Base-by-base conservation (phyloP, 2,329 filamentous ascomycete genomes). In the Aspergillus phoenicis region DNA sequence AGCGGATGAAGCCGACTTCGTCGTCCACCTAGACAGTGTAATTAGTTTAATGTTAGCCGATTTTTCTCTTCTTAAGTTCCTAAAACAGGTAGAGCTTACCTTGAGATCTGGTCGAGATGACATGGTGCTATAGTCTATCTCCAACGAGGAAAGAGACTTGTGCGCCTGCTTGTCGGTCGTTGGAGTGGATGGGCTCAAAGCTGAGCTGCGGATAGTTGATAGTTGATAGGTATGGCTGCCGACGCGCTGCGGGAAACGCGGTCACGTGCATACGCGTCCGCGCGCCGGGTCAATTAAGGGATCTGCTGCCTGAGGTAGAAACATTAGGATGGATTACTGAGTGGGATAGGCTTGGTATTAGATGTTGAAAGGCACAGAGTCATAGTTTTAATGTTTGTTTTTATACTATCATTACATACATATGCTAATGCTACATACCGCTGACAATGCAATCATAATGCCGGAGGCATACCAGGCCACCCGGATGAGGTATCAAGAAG, bases 1-100 rank as follows among this genome's bases (percentile, higher is more conserved):
- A 96, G 69, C 89, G 91, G 80, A 98, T 97, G 83, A 99, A 99
- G 68, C 94, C 93, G 73, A 89, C 88, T 82, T 99, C 95, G 74
- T 99, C 95, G 72, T 99, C 96, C 74, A 98, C 91, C 90, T 93
- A 39, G 22, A 38, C 20, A 43, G 58, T 17, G 5, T 7, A 6
- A 20, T 51, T 51, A 30, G 47, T 8, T 17, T 22, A 11, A 24
- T 49, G 45, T 17, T n/a, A 22, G 20, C 20, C 33, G 5, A 13
- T 51, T 51, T 15, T 6, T 30, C 3, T 30, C 3, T 20, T 30
- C 8, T 49, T 5, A 13, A 57, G 43, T 63, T 28, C 28, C 28
- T 33, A 4, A 33, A 26, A 10, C 8, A 17, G 26, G n/a, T n/a
- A n/a, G 20, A 51, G 52, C 60, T 43, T 75, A 89, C 89, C 85